Conservation (phyloP, 2,329 filamentous ascomycete genomes). For the Exophiala spinifera region DNA sequence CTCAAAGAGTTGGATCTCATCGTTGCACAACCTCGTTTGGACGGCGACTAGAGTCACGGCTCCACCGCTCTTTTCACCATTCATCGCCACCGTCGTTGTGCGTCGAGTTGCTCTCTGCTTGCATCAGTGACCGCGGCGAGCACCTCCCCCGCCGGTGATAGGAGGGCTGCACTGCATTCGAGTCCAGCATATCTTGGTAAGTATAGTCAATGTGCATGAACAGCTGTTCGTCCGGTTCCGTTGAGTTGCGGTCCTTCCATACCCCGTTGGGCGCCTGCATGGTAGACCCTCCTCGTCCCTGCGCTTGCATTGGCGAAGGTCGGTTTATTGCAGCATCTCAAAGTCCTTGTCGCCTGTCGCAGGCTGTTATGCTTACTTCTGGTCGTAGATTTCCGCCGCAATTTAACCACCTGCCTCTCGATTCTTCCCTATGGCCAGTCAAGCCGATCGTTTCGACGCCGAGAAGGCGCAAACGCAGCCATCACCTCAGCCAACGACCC, state of each 20-base stretch:
- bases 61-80: constrained; percentile 21
- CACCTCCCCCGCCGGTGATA: neutral
- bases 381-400: constrained; percentile 2
- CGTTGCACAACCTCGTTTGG: constrained; percentile 18
- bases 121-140: neutral
- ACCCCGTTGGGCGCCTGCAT: constrained; percentile 2
- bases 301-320: constrained; percentile 3
- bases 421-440: constrained; percentile 9
- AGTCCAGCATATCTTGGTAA: constrained; percentile 8
- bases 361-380: constrained; percentile 1
- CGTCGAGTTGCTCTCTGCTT: neutral
- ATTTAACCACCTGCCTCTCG: neutral
- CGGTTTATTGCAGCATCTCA: constrained; percentile 14
- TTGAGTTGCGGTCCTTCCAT: neutral
- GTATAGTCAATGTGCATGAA: constrained; percentile 25
- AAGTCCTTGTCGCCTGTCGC: constrained; percentile 2
- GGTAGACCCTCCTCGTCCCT: neutral
- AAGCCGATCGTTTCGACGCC: constrained; percentile 14
- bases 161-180: neutral
- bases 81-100: neutral
- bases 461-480: constrained; percentile 10
- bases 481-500: neutral
- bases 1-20: neutral
- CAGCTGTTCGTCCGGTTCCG: constrained; percentile 26
- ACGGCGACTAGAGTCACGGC: constrained; percentile 12